Evolutionary conservation across 768 basidiomycete genomes (phyloP).

Genomic region (Grammothele lineata): DNA sequence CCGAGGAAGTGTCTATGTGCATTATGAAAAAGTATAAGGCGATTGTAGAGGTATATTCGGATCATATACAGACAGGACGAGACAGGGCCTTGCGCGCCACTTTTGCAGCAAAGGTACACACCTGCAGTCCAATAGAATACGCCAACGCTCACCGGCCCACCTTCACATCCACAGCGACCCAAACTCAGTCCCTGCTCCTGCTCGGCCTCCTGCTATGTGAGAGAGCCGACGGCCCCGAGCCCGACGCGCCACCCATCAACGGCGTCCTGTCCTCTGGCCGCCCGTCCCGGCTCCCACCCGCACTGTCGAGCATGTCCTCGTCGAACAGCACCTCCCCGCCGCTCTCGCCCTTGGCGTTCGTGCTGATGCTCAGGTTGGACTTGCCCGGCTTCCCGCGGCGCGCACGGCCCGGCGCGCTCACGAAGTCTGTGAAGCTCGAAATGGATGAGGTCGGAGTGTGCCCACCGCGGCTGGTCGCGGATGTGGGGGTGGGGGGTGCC

Average conservation of each 20-base stretch:
- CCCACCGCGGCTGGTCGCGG: background rate
- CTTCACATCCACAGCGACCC: too few species aligned
- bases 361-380: slow-evolving; percentile 17
- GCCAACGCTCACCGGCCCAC: too few species aligned
- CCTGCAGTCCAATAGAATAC: too few species aligned
- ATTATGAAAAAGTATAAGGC: too few species aligned
- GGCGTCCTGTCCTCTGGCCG: slow-evolving; percentile 22
- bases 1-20: too few species aligned
- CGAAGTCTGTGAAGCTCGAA: slow-evolving; percentile 61
- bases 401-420: slow-evolving; percentile 43
- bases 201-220: slow-evolving; percentile 15
- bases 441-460: slow-evolving; percentile 31
- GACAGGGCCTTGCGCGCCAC: too few species aligned
- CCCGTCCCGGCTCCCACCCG: slow-evolving; percentile 10
- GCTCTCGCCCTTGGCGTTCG: slow-evolving; percentile 12
- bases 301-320: slow-evolving; percentile 42
- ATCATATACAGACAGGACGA: too few species aligned
- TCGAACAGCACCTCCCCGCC: slow-evolving; percentile 56
- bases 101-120: too few species aligned
- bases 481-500: background rate
- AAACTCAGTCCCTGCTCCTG: slow-evolving; percentile 13
- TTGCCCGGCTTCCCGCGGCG: slow-evolving; percentile 21
- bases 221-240: slow-evolving; percentile 6
- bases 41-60: too few species aligned
- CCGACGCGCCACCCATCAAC: slow-evolving; percentile 23